Percentiles rank a stretch among this genome's conserved stretches.
Evolutionary conservation across 73 alveolate genomes (phyloP).

Genomic region (Stentor coeruleus): DNA sequence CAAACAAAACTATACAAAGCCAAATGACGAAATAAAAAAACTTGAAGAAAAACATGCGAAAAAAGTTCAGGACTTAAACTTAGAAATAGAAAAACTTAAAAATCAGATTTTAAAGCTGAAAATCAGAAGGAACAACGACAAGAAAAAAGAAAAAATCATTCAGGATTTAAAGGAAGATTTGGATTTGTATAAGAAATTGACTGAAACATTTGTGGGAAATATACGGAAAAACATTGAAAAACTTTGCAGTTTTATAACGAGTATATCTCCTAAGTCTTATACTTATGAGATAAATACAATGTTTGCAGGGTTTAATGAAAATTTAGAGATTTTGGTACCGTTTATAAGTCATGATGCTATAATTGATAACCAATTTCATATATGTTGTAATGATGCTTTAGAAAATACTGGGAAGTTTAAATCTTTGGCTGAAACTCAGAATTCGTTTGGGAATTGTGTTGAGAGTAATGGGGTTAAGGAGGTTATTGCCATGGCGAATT

Average conservation of each 20-base stretch:
- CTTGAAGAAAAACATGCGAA: not conserved
- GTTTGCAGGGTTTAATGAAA: not conserved
- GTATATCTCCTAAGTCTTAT: not conserved
- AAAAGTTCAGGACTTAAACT: not conserved
- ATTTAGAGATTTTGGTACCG: not conserved
- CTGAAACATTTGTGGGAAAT: not conserved
- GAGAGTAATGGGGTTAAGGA: not conserved
- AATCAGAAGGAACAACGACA: not conserved
- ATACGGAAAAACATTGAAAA: not conserved
- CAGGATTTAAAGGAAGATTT: not conserved
- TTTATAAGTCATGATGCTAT: not conserved
- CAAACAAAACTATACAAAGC: not conserved
- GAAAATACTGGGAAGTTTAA: not conserved
- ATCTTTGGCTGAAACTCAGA: not conserved
- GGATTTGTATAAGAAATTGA: no score
- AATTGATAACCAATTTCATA: not conserved
- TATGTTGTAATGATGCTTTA: no score
- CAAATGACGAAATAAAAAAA: not conserved
- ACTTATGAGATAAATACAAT: not conserved
- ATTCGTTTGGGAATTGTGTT: not conserved
- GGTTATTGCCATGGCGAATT: conserved; percentile 8
- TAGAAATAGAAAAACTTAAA: not conserved
- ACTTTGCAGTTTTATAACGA: not conserved
- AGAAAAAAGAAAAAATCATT: not conserved
- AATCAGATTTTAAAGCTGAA: not conserved